These are phyloP conservation scores for Aspergillus sp. DNA, from an alignment of 2,329 filamentous ascomycete species.

Conservation along the genomic window DNA sequence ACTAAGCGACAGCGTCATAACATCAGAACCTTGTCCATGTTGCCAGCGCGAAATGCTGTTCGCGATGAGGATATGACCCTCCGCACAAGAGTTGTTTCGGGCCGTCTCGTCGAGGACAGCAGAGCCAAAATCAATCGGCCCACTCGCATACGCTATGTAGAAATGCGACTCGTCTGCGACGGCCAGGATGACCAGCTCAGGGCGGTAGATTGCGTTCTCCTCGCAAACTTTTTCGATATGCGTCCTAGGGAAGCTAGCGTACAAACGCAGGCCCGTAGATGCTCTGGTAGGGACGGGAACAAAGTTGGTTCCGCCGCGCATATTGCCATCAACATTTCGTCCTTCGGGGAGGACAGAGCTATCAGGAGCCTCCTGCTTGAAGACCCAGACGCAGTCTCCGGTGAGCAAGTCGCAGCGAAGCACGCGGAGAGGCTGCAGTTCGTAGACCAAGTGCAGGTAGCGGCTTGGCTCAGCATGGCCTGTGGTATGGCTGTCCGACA, in stretches of 20 bases:
- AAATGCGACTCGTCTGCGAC: not conserved
- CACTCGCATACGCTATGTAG: not conserved
- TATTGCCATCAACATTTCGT: not conserved
- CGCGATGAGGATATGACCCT: not conserved
- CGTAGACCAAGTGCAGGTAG: conserved; percentile 1
- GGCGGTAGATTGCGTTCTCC: not conserved
- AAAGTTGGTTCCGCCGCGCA: conserved; percentile 2
- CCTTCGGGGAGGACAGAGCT: not conserved
- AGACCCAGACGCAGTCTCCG: not conserved
- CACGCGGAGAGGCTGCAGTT: not conserved
- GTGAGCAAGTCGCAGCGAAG: not conserved
- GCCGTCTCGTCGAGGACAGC: not conserved
- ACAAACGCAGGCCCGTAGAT: not conserved
- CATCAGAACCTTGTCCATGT: not conserved
- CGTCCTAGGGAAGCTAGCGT: not conserved
- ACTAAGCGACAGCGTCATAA: not conserved
- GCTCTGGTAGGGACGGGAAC: not conserved
- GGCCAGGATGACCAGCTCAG: not conserved
- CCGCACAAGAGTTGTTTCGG: not conserved
- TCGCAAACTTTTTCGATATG: not conserved
- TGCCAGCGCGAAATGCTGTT: not conserved
- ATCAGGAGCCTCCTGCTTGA: not conserved
- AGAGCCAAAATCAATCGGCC: not conserved
- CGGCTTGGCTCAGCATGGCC: not conserved
- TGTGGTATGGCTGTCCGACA: not conserved